phyloP scores from a whole-genome alignment of 306 rosid genomes.

The Sicyos baderoa region DNA sequence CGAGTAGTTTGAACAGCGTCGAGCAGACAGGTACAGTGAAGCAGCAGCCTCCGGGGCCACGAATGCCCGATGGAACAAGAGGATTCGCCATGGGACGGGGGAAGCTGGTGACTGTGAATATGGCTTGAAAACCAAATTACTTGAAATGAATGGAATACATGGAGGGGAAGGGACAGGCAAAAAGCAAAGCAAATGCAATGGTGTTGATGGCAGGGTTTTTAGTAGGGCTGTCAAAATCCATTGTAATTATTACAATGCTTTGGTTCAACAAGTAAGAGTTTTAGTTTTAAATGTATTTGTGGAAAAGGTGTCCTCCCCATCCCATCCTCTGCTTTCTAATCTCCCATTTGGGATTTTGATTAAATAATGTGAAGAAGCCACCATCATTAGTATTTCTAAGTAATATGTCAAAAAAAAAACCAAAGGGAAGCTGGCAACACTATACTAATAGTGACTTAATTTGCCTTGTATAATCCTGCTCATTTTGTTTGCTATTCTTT shows the following conservation, averaged over 20 bases:
- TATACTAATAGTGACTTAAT: background rate
- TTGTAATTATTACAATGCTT: background rate
- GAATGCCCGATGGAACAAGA: constrained; percentile 97
- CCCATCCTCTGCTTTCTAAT: background rate
- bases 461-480: constrained; percentile 9
- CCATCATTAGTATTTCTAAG: background rate
- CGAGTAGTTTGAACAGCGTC: constrained; percentile 32
- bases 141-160: constrained; percentile 9
- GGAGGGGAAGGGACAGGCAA: background rate
- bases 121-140: constrained; percentile 22
- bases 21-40: constrained; percentile 47
- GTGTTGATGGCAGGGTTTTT: constrained; percentile 22
- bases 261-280: background rate
- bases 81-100: constrained; percentile 96
- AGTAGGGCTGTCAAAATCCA: constrained; percentile 19
- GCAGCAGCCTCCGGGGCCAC: constrained; percentile 94
- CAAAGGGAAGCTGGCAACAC: constrained; percentile 10
- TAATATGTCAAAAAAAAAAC: background rate
- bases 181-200: background rate
- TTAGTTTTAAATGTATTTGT: constrained; percentile 8
- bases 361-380: constrained; percentile 14
- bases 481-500: constrained; percentile 3
- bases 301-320: background rate
- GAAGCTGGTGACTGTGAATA: constrained; percentile 59
- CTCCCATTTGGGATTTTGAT: constrained; percentile 11